Conservation (phyloP, 495 filamentous ascomycete genomes). For the Cercophora sp. region DNA sequence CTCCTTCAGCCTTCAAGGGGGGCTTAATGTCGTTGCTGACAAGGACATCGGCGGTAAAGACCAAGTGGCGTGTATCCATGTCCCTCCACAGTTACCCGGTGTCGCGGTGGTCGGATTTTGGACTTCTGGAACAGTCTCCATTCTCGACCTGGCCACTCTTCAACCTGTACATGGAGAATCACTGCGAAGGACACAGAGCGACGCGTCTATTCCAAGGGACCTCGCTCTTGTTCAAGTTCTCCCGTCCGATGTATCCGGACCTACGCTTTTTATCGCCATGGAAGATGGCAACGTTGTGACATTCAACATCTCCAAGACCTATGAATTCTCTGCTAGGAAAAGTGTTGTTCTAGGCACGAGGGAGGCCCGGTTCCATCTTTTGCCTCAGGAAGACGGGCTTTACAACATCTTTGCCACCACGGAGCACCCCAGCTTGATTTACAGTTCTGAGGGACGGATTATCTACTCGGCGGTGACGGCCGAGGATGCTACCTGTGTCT, state of each 20-base stretch:
- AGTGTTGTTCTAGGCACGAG: constrained; percentile 83
- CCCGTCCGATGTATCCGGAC: constrained; percentile 40
- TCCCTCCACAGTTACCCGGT: constrained; percentile 35
- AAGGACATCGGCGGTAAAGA: constrained; percentile 59
- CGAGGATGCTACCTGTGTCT: constrained; percentile 74
- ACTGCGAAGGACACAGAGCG: constrained; percentile 55
- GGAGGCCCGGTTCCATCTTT: constrained; percentile 70
- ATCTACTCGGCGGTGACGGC: constrained; percentile 96
- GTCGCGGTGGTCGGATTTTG: constrained; percentile 82
- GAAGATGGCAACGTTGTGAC: constrained; percentile 90
- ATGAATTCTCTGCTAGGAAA: constrained; percentile 65
- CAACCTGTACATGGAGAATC: constrained; percentile 44
- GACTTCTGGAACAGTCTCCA: constrained; percentile 66
- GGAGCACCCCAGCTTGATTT: constrained; percentile 90
- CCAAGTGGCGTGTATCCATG: constrained; percentile 79
- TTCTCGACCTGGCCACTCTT: constrained; percentile 62
- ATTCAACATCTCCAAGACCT: constrained; percentile 65
- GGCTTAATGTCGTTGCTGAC: constrained; percentile 52
- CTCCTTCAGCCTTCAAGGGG: constrained; percentile 58
- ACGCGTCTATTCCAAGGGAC: constrained; percentile 74
- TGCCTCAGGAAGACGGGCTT: constrained; percentile 58
- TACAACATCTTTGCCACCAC: constrained; percentile 90
- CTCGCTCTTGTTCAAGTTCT: constrained; percentile 74
- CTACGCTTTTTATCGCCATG: constrained; percentile 88
- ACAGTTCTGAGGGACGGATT: constrained; percentile 79